A percentile compares a stretch with the other conserved stretches of the same genome.
These are phyloP conservation scores for Diversispora eburnea DNA, from an alignment of 192 early-diverging fungal species.

Conservation along the genomic window DNA sequence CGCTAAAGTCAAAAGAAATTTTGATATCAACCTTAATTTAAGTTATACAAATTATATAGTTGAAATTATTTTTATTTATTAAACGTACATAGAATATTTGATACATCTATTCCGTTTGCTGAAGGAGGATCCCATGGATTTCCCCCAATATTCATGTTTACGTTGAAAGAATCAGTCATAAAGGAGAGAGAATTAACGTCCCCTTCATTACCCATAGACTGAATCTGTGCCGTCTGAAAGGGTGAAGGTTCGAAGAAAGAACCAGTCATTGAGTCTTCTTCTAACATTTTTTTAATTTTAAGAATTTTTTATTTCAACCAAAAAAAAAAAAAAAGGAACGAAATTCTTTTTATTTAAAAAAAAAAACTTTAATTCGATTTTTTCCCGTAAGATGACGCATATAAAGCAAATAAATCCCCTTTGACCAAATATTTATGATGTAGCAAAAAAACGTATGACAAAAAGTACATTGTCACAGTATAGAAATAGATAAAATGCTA, in stretches of 20 bases:
- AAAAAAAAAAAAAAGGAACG: background rate
- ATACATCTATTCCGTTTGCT: background rate
- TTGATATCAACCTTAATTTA: background rate
- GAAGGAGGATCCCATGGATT: constrained; percentile 29
- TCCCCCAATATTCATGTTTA: background rate
- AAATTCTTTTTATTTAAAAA: too few species aligned
- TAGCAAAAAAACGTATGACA: too few species aligned
- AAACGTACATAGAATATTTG: constrained; percentile 17
- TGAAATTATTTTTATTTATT: background rate
- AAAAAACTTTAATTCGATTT: too few species aligned
- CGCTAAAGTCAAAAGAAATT: constrained; percentile 25
- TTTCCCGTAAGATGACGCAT: too few species aligned
- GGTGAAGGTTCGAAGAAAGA: constrained; percentile 6
- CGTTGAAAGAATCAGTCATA: background rate
- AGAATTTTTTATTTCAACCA: background rate
- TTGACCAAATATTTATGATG: too few species aligned
- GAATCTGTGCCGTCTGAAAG: background rate
- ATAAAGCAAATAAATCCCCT: too few species aligned
- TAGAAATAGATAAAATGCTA: too few species aligned
- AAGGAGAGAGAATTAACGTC: constrained; percentile 12
- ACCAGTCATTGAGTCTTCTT: constrained; percentile 5
- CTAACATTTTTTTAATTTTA: constrained; percentile 11
- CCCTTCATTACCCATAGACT: background rate
- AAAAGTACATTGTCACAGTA: too few species aligned
- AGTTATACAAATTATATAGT: background rate